Evolutionary conservation across 2,329 filamentous ascomycete genomes (phyloP).

Genomic region (Calonectria hongkongensis): DNA sequence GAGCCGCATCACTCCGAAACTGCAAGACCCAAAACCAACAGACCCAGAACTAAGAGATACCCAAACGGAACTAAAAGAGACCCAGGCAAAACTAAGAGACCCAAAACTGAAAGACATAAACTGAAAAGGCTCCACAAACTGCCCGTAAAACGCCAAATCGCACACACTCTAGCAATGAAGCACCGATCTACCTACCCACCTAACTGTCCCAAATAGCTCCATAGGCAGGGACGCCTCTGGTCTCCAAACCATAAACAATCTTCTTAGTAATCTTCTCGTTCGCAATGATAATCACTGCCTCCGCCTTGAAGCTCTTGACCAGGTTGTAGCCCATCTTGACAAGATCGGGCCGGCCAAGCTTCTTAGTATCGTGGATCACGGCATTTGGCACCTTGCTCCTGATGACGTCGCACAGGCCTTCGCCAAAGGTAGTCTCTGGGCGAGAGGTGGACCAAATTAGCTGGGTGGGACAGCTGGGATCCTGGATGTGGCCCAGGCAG

Average conservation of each 20-base stretch:
- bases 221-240: constrained; percentile 78
- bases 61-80: too few relatives aligned
- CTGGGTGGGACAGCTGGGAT: constrained; percentile 69
- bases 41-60: not conserved
- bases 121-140: not conserved
- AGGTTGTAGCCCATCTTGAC: constrained; percentile 71
- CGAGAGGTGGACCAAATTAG: constrained; percentile 82
- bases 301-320: constrained; percentile 73
- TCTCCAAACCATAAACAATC: constrained; percentile 81
- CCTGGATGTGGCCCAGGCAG: constrained; percentile 75
- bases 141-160: not conserved
- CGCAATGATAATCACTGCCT: constrained; percentile 84
- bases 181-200: constrained; percentile 46
- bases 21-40: not conserved
- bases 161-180: constrained; percentile 2
- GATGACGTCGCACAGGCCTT: constrained; percentile 73
- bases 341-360: constrained; percentile 75
- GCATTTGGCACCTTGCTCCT: constrained; percentile 75
- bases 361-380: constrained; percentile 80
- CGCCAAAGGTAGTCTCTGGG: constrained; percentile 78
- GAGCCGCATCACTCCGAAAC: not conserved
- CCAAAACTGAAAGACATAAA: too few relatives aligned
- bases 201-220: constrained; percentile 83
- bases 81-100: too few relatives aligned
- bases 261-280: constrained; percentile 81